Evolutionary conservation across 2,329 filamentous ascomycete genomes (phyloP), one percentile per base, ranked within the genome.

Genomic region (Beauveria caledonica): DNA sequence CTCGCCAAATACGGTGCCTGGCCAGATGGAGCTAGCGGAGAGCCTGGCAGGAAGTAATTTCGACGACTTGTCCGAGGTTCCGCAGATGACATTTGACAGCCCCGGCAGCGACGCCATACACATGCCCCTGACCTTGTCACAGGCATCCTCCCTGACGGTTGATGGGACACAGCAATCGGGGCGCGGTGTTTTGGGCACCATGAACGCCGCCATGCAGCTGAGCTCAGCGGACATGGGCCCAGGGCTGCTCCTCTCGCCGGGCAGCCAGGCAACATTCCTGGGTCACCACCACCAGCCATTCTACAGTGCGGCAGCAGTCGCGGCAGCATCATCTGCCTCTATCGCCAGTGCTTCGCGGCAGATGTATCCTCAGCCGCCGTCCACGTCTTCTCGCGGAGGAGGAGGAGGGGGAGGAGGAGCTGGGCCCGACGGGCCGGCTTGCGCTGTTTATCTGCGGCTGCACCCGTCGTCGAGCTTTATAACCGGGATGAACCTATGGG

Each of bases 361-460:
- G 15, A 15, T 36, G 5, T 54, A 59, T 21, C 60, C 59, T 51
- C 65, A 17, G 53, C 66, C 15, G 53, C 70, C 11, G 58, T 68
- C 42, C 63, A 64, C 49, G 61, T 65, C 8, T 50, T 67, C 13
- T 58, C 68, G 11, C 56, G 66, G 11, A n/a, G 50, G 48, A 4
- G 48, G 48, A 9, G 48, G 48, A 17, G 48, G 45, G 6, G 39
- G 39, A 3, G 40, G 10, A 19, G 44, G 33, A 15, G 33, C 33
- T 19, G 17, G 48, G 48, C 3, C 17, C 27, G 33, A 36, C 39
- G 17, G 17, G 3, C 27, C 44, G 39, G 65, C 68, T 0, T 80
- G 85, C 46, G 80, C 86, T 2, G 80, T 89, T 13, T 91, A 86
- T 72, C 81, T 92, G 65, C 84, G 86, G n/a, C 78, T 90, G 5